Conservation (phyloP, 2,329 filamentous ascomycete species). For the Sporothrix pallida region DNA sequence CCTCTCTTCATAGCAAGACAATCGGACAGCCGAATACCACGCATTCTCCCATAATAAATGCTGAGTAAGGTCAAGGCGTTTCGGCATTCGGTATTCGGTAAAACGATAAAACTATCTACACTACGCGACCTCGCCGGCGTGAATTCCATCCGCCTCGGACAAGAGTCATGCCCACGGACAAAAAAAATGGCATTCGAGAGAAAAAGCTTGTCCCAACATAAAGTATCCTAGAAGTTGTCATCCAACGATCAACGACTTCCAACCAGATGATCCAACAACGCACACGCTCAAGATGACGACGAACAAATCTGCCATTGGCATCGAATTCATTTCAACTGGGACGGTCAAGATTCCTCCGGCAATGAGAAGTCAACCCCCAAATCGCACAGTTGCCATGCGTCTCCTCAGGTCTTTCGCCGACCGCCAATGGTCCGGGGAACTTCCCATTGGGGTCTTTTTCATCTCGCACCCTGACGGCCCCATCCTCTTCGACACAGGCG, state of each 20-base stretch:
- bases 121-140: constrained; percentile 1
- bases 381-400: constrained; percentile 10
- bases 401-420: constrained; percentile 9
- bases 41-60: constrained; percentile 4
- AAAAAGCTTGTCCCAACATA: neutral
- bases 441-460: constrained; percentile 8
- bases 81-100: neutral
- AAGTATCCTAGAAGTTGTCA: constrained; percentile 5
- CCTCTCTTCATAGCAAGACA: constrained; percentile 3
- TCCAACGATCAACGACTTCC: constrained; percentile 6
- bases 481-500: constrained; percentile 2
- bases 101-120: constrained; percentile 1
- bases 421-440: neutral
- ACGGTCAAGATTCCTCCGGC: constrained; percentile 1
- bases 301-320: constrained; percentile 4
- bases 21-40: neutral
- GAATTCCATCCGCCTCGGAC: constrained; percentile 9
- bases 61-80: constrained; percentile 6
- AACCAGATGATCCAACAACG: neutral
- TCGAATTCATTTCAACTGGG: constrained; percentile 11
- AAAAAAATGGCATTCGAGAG: neutral
- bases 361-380: constrained; percentile 3
- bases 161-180: neutral
- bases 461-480: constrained; percentile 5
- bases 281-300: constrained; percentile 4